These are phyloP conservation scores for Trichoderma gracile DNA, from an alignment of 2,329 filamentous ascomycete genomes.

Conservation along the genomic window DNA sequence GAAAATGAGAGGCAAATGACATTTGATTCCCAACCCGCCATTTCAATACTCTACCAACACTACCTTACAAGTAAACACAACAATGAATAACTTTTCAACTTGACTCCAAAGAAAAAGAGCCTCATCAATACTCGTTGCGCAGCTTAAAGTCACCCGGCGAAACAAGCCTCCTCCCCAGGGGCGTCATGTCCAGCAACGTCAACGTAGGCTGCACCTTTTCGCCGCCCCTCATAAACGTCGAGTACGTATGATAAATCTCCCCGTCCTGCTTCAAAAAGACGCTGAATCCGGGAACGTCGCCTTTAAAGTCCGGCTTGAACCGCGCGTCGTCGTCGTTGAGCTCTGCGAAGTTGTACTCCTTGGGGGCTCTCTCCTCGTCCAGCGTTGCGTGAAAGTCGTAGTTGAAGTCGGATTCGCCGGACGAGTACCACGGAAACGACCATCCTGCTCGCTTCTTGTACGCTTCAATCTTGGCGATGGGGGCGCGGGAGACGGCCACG, in stretches of 20 bases:
- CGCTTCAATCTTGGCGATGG: conserved; percentile 39
- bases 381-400: conserved; percentile 43
- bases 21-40: not conserved
- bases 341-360: conserved; percentile 34
- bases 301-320: conserved; percentile 34
- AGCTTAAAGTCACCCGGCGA: conserved; percentile 35
- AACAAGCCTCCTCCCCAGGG: conserved; percentile 35
- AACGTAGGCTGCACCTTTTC: conserved; percentile 38
- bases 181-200: conserved; percentile 39
- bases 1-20: not conserved
- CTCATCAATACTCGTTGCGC: conserved; percentile 32
- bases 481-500: conserved; percentile 43
- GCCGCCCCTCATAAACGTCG: conserved; percentile 37
- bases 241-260: conserved; percentile 43
- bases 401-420: conserved; percentile 42
- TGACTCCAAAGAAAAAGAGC: too few species aligned
- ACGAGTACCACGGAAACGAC: conserved; percentile 46
- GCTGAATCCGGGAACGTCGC: conserved; percentile 42
- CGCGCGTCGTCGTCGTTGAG: conserved; percentile 33
- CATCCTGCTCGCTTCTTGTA: conserved; percentile 44
- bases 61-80: too few species aligned
- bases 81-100: too few species aligned
- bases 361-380: conserved; percentile 34
- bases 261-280: conserved; percentile 39
- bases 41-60: too few species aligned